A percentile compares a stretch with the other conserved stretches of the same genome.
Evolutionary conservation across 148 eudicot species (phyloP).

Genomic region (Amaranthus hypochondriacus): DNA sequence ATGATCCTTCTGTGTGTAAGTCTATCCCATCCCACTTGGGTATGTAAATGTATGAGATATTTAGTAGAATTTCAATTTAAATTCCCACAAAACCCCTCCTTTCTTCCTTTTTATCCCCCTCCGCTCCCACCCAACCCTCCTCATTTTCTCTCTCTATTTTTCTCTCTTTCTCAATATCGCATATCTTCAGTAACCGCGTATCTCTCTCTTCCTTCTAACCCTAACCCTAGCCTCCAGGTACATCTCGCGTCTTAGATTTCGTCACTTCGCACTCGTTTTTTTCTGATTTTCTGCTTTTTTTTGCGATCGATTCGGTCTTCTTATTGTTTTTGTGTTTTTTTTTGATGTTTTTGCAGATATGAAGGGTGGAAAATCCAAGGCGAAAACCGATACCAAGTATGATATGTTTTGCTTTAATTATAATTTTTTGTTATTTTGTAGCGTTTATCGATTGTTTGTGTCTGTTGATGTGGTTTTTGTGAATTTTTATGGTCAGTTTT

Average conservation of each 20-base stretch:
- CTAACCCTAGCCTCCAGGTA: constrained; percentile 28
- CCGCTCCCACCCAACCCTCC: neutral
- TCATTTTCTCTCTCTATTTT: neutral
- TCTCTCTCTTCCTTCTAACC: constrained; percentile 16
- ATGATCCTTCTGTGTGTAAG: neutral
- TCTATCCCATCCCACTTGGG: neutral
- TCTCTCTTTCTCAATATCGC: neutral
- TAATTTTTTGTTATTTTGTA: neutral
- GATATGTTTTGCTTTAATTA: neutral
- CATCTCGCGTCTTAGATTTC: neutral
- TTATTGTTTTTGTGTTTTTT: neutral
- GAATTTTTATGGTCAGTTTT: neutral
- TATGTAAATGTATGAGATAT: neutral
- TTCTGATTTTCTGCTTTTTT: neutral
- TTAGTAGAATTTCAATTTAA: constrained; percentile 21
- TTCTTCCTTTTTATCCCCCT: constrained; percentile 11
- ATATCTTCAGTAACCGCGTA: constrained; percentile 18
- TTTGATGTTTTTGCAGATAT: constrained; percentile 28
- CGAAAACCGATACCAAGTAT: constrained; percentile 36
- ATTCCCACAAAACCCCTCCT: constrained; percentile 29
- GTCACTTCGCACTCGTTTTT: neutral
- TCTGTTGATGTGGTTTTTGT: neutral
- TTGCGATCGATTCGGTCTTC: neutral
- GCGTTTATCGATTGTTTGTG: neutral
- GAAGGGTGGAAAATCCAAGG: constrained; percentile 55